phyloP scores from a whole-genome alignment of 306 rosid genomes.

The Acacia melanoxylon region DNA sequence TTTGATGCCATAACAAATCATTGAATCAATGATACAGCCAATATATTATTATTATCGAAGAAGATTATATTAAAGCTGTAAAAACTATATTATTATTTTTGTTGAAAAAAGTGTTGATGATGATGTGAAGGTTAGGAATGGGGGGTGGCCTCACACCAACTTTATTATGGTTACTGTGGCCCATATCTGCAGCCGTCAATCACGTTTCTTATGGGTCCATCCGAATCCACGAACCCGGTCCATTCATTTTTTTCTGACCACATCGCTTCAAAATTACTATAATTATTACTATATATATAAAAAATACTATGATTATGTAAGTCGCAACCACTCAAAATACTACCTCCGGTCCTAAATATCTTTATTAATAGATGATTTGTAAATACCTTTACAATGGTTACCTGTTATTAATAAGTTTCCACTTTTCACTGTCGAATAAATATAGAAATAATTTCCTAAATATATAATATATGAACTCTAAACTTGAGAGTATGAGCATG shows the following conservation, averaged over 20 bases:
- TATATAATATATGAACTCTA: too few species aligned
- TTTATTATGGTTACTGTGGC: neutral
- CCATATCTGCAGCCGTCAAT: constrained; percentile 39
- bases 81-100: neutral
- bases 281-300: too few species aligned
- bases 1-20: neutral
- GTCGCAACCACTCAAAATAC: neutral
- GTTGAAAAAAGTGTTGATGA: neutral
- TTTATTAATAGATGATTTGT: too few species aligned
- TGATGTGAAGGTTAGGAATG: neutral
- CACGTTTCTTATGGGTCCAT: constrained; percentile 41
- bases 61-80: neutral
- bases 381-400: too few species aligned
- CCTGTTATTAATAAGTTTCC: too few species aligned
- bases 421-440: too few species aligned
- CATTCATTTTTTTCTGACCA: neutral
- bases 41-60: neutral
- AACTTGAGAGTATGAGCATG: too few species aligned
- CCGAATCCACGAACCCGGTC: neutral
- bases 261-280: neutral
- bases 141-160: neutral
- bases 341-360: too few species aligned
- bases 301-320: neutral
- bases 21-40: neutral
- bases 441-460: too few species aligned